These are phyloP conservation scores for Chaetomium tenue DNA, from an alignment of 495 filamentous ascomycete genomes.

Conservation along the genomic window DNA sequence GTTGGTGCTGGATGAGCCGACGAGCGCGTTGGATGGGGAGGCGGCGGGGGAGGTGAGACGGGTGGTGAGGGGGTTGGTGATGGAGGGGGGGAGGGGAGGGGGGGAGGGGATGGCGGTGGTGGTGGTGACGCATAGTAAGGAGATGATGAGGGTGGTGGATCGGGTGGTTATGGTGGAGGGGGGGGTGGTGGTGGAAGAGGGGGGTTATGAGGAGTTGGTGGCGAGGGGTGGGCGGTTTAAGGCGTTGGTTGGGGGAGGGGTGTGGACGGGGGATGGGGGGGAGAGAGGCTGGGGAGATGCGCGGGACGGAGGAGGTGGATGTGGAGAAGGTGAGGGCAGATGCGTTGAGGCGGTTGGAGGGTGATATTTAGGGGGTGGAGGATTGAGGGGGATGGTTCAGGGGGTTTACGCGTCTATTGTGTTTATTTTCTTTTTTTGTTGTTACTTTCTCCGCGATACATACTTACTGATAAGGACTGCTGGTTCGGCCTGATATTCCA, in stretches of 20 bases:
- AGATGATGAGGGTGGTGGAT: conserved; percentile 81
- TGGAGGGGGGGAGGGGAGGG: not conserved
- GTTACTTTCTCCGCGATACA: not conserved
- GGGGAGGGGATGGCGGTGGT: conserved; percentile 54
- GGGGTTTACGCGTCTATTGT: not conserved
- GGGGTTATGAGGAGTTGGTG: conserved; percentile 57
- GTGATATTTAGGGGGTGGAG: not conserved
- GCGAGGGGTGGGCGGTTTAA: conserved; percentile 37
- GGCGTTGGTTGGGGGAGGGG: conserved; percentile 38
- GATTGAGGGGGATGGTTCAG: not conserved
- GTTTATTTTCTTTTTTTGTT: conserved; percentile 6
- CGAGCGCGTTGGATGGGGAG: conserved; percentile 70
- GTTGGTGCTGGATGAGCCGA: conserved; percentile 86
- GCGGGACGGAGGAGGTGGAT: not conserved
- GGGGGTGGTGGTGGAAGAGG: conserved; percentile 65
- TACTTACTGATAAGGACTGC: conserved; percentile 1
- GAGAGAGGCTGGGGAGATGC: conserved; percentile 10
- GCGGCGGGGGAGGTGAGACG: conserved; percentile 65
- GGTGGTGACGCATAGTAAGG: conserved; percentile 71
- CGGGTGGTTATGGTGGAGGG: conserved; percentile 67
- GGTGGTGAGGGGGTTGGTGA: conserved; percentile 57
- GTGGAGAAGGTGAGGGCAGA: conserved; percentile 18
- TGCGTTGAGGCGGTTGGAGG: conserved; percentile 26
- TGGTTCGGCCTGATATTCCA: conserved; percentile 12
- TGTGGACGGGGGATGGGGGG: conserved; percentile 29